These are phyloP conservation scores for Neurospora sublineolata DNA, from an alignment of 495 filamentous ascomycete genomes.

Conservation along the genomic window DNA sequence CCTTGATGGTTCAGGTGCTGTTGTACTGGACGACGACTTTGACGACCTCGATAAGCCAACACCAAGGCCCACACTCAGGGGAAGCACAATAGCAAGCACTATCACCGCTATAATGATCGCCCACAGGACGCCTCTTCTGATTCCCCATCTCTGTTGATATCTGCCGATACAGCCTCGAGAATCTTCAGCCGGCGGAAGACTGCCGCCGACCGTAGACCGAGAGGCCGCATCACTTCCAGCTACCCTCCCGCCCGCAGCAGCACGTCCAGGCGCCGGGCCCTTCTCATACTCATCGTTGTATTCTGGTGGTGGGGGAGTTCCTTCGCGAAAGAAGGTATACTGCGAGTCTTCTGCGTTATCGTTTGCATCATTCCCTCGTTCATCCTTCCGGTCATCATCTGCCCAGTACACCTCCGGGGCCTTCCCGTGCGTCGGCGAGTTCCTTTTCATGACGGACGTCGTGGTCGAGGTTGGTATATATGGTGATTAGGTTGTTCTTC, in stretches of 20 bases:
- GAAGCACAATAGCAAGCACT: conserved; percentile 21
- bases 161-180: background rate
- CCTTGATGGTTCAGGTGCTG: conserved; percentile 10
- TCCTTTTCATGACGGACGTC: background rate
- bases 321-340: conserved; percentile 29
- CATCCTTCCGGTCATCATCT: conserved; percentile 13
- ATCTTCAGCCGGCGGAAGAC: background rate
- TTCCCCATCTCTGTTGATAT: background rate
- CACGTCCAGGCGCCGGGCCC: background rate
- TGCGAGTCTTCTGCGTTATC: background rate
- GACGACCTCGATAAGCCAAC: conserved; percentile 17
- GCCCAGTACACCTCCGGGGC: conserved; percentile 20
- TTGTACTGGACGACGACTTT: background rate
- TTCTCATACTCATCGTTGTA: conserved; percentile 9
- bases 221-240: background rate
- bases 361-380: background rate
- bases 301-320: conserved; percentile 21
- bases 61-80: conserved; percentile 29
- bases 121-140: conserved; percentile 20
- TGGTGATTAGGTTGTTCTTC: conserved; percentile 10
- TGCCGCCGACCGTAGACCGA: background rate
- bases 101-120: conserved; percentile 12
- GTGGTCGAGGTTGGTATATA: conserved; percentile 2
- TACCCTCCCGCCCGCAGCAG: background rate
- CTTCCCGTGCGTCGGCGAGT: background rate